These are phyloP conservation scores for Hysterangium stoloniferum DNA, from an alignment of 768 basidiomycete genomes.

Conservation along the genomic window DNA sequence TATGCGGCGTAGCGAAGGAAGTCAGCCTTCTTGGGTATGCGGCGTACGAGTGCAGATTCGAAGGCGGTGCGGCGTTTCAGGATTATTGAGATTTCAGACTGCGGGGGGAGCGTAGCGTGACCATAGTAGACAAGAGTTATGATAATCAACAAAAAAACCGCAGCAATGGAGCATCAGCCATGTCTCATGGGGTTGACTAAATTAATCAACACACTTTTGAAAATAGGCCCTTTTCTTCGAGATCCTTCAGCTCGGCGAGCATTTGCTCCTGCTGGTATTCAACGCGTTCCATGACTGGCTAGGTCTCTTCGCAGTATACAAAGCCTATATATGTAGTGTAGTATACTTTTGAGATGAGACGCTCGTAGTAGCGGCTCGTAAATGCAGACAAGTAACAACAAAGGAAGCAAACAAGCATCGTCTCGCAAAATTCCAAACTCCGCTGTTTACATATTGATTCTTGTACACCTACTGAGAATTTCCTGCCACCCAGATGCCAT, in stretches of 20 bases:
- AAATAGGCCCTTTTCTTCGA: slow-evolving; percentile 79
- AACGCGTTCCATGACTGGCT: slow-evolving; percentile 75
- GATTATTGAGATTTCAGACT: slow-evolving; percentile 80
- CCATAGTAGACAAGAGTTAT: neutral
- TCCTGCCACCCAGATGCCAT: too few species aligned
- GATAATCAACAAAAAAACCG: too few species aligned
- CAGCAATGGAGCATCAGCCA: neutral
- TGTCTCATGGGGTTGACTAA: too few species aligned
- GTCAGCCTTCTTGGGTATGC: slow-evolving; percentile 79
- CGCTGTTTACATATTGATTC: too few species aligned
- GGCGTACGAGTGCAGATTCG: slow-evolving; percentile 76
- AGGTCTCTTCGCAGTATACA: too few species aligned
- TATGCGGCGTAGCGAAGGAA: slow-evolving; percentile 88
- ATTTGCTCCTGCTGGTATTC: slow-evolving; percentile 95
- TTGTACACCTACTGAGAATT: too few species aligned
- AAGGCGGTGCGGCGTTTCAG: slow-evolving; percentile 77
- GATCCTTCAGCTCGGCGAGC: slow-evolving; percentile 92
- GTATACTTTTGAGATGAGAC: too few species aligned
- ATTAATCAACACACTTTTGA: slow-evolving; percentile 47
- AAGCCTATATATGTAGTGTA: too few species aligned
- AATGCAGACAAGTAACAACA: too few species aligned
- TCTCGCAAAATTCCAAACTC: too few species aligned
- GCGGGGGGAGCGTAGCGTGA: slow-evolving; percentile 15
- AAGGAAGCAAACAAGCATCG: too few species aligned
- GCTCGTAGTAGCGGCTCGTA: too few species aligned